Base-by-base conservation (phyloP, 495 filamentous ascomycete species). In the Beverwykella pulmonaria region DNA sequence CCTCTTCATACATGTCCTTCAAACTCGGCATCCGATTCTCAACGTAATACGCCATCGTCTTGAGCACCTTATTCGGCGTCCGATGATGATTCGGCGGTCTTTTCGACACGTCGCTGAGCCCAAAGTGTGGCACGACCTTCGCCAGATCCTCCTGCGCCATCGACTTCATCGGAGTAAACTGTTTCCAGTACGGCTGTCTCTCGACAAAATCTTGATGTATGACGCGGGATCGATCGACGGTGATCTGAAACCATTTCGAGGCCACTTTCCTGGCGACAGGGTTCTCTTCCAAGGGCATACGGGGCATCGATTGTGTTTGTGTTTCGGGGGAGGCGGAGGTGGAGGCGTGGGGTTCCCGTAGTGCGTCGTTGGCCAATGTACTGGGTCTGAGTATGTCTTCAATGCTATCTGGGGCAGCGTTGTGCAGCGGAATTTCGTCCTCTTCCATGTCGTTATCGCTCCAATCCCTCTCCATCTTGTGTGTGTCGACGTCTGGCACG, bases 201-300 rank as follows among this genome's bases (percentile, higher is more conserved):
- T 75, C 67, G n/a, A 75, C 71, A 27, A 75, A 77, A n/a, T 75
- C 62, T n/a, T 76, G 73, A 66, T 80, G 76, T 27, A 77, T 69
- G 41, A 70, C 47, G n/a, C 52, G 58, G 14, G 77, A 74, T 36
- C 58, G 60, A 46, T 75, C 72, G 39, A 78, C 58, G 10, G 56
- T 67, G 49, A 66, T 22, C 23, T 69, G 61, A 52, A 72, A 72
- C 61, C 59, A 69, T 25, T 71, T 71, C 23, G 41, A 23, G 17
- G 22, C 50, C 8, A 27, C 22, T 23, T 52, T 17, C 17, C 7
- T 19, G 6, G 46, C 14, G 17, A 34, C 1, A 10, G 59, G 20
- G 39, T 15, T 23, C 9, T 39, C 30, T 8, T 34, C 67, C 34
- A 53, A 63, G 26, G 68, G 59, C 23, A 59, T 22, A 44, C 23